Conservation (phyloP, 768 basidiomycete genomes). For the Xerocomus potaroensis region DNA sequence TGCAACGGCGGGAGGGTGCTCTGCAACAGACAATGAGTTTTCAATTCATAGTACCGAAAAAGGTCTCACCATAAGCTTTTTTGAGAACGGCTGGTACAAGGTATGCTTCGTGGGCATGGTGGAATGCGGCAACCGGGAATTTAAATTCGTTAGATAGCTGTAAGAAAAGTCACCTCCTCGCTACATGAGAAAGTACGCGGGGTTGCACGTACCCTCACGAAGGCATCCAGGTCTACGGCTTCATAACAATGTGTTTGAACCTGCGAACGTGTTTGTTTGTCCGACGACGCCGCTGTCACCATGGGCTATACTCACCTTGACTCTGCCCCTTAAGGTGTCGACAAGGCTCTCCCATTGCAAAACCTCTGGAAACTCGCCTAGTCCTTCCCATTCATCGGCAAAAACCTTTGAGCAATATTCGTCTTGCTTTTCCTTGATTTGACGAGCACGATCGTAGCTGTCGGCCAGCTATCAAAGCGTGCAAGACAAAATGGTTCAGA, state of each 20-base stretch:
- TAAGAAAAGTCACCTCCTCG: background rate
- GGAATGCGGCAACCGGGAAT: slow-evolving; percentile 70
- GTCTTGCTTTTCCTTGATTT: slow-evolving; percentile 66
- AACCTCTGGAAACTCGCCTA: slow-evolving; percentile 60
- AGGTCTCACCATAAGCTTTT: slow-evolving; percentile 50
- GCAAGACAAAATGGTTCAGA: background rate
- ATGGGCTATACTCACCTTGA: slow-evolving; percentile 46
- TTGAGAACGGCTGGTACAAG: slow-evolving; percentile 77
- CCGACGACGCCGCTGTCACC: background rate
- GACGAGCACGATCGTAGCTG: slow-evolving; percentile 59
- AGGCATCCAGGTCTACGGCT: slow-evolving; percentile 64
- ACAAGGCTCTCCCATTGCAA: slow-evolving; percentile 69
- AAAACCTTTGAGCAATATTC: slow-evolving; percentile 53
- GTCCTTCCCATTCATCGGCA: slow-evolving; percentile 39
- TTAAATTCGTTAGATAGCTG: slow-evolving; percentile 79
- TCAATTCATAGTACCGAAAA: background rate
- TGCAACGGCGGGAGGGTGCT: slow-evolving; percentile 60
- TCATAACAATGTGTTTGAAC: slow-evolving; percentile 53
- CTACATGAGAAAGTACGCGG: background rate
- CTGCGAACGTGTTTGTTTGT: slow-evolving; percentile 17
- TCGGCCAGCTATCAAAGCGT: background rate
- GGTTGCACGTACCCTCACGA: slow-evolving; percentile 56
- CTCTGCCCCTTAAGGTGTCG: slow-evolving; percentile 67
- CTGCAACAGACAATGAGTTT: slow-evolving; percentile 21
- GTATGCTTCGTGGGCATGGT: slow-evolving; percentile 78